These are phyloP conservation scores for Tricholoma flavovirens DNA, from an alignment of 768 basidiomycete species.

Conservation along the genomic window DNA sequence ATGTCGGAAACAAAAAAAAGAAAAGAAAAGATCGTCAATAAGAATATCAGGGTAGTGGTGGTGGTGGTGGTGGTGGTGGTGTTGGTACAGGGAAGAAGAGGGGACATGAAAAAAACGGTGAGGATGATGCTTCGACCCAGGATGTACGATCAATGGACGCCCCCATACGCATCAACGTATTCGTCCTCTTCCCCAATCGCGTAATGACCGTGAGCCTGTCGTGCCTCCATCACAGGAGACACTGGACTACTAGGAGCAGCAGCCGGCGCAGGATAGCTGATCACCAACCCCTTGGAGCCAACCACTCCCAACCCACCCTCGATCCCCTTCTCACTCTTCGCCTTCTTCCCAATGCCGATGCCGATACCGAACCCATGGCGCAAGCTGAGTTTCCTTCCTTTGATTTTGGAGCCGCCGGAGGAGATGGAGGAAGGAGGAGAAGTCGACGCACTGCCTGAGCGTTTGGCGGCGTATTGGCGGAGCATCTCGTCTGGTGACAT, in stretches of 20 bases:
- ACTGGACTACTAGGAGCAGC: slow-evolving; percentile 3
- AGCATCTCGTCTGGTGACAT: slow-evolving; percentile 73
- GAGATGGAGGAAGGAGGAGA: neutral
- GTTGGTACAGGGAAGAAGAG: neutral
- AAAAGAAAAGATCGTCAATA: no score
- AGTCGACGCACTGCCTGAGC: slow-evolving; percentile 4
- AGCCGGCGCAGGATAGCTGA: slow-evolving; percentile 23
- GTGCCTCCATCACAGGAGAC: slow-evolving; percentile 4
- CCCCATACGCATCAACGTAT: slow-evolving; percentile 9
- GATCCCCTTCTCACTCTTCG: slow-evolving; percentile 6
- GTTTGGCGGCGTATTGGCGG: slow-evolving; percentile 58
- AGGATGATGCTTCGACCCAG: no score
- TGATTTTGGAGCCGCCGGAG: neutral
- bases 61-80: no score
- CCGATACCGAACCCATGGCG: slow-evolving; percentile 3
- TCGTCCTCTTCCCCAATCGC: slow-evolving; percentile 26
- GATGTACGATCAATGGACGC: neutral
- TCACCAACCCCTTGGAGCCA: slow-evolving; percentile 4
- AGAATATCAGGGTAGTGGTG: no score
- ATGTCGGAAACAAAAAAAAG: no score
- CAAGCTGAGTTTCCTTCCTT: slow-evolving; percentile 9
- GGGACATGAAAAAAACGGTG: no score
- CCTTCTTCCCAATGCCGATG: slow-evolving; percentile 4
- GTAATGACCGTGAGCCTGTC: slow-evolving; percentile 23
- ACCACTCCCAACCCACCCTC: neutral